A percentile compares a stretch with the other conserved stretches of the same genome.
Evolutionary conservation across 2,329 filamentous ascomycete species (phyloP).

Genomic region (Dothideomycetes sp.): DNA sequence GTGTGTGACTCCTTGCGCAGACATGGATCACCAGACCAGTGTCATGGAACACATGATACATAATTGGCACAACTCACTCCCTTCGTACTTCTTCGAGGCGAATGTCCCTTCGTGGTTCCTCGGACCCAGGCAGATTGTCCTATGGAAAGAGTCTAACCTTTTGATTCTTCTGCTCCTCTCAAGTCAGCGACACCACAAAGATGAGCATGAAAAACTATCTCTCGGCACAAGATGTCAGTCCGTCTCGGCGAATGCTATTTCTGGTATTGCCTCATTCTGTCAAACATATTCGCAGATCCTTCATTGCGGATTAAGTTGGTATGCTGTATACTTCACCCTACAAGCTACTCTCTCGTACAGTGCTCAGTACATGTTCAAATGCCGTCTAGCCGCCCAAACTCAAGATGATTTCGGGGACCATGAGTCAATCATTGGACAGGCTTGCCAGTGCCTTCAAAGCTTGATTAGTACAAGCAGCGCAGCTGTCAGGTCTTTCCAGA

Average conservation of each 20-base stretch:
- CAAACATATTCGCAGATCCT: slow-evolving; percentile 7
- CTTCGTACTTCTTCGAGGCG: slow-evolving; percentile 10
- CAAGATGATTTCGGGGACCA: slow-evolving; percentile 1
- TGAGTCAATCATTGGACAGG: slow-evolving; percentile 1
- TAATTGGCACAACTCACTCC: slow-evolving; percentile 12
- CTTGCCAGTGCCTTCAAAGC: slow-evolving; percentile 1
- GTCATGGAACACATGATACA: slow-evolving; percentile 14
- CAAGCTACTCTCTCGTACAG: slow-evolving; percentile 9
- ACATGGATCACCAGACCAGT: slow-evolving; percentile 9
- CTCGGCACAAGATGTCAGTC: slow-evolving; percentile 10
- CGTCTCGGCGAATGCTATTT: slow-evolving; percentile 9
- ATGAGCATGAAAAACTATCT: slow-evolving; percentile 11
- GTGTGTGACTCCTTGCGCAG: slow-evolving; percentile 8
- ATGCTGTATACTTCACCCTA: slow-evolving; percentile 13
- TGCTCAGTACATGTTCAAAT: slow-evolving; percentile 2
- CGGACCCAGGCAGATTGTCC: slow-evolving; percentile 12
- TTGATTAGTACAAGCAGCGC: slow-evolving; percentile 2
- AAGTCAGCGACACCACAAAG: slow-evolving; percentile 11
- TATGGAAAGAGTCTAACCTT: slow-evolving; percentile 15
- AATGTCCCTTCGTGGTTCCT: slow-evolving; percentile 13
- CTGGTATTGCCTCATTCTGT: slow-evolving; percentile 11
- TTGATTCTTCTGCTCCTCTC: slow-evolving; percentile 12
- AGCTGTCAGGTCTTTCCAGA: slow-evolving; percentile 1
- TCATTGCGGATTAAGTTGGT: slow-evolving; percentile 11
- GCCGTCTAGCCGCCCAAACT: not conserved